Base-by-base conservation (phyloP, 2,329 filamentous ascomycete species). In the Diaporthe helianthi region DNA sequence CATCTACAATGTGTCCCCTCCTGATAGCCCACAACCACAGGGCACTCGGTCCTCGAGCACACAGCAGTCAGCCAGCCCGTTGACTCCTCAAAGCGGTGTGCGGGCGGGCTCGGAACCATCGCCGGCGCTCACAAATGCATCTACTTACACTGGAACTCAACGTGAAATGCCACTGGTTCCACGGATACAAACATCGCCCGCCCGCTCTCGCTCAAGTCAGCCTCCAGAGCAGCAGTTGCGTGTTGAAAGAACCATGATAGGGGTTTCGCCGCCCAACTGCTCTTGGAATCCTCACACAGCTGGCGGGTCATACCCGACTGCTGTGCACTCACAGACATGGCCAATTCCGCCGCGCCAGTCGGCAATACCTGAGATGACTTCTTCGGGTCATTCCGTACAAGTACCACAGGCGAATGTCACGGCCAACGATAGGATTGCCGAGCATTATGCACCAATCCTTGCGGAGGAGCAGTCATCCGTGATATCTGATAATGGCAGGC, bases 1-100 rank as follows among this genome's bases (percentile, higher is more conserved):
- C 31, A 75, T 85, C 4, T 86, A 86, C 73, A 80, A 84, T 69
- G 82, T 82, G 5, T 84, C 83, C 2, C 83, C 84, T 0, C 83
- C 82, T 2, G 78, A 75, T 13, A 84, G 83, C 0, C 84, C 83
- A 5, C 71, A 72, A 8, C 66, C 72, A 13, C 73, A 73, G 52
- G 58, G 49, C 24, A 64, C 67, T 41, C 38, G 47, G 64, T 15
- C 63, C 64, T 4, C 71, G 70, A 55, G 74, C 70, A 29, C 71
- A 41, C 51, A 71, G 67, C 49, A 63, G 60, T 36, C 68, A 66
- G 55, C 75, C 26, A 61, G 33, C 22, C 60, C 74, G 49, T 63
- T 67, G 29, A 61, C 19, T 13, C 44, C 54, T 12, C 55, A 44
- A n/a, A 38, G 61, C 10, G 26, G 38, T 41, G 3, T 53, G 44